Evolutionary conservation across 2,329 filamentous ascomycete species (phyloP), one percentile per base, ranked within the genome.

Genomic region (Neonectria magnoliae): DNA sequence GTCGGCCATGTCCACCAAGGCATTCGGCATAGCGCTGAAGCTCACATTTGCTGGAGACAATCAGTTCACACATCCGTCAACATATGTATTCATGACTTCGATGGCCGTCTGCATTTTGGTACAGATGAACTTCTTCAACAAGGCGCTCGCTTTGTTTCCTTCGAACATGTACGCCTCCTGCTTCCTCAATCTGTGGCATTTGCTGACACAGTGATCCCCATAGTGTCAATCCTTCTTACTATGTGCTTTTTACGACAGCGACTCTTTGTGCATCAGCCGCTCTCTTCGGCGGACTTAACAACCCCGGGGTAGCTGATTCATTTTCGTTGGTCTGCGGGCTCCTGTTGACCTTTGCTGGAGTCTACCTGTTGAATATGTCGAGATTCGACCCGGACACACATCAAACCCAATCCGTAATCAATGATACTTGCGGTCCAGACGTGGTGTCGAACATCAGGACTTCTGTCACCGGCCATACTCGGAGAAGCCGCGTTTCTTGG

Each of bases 81-180:
- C 56, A 2, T 58, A 58, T 18, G 13, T 58, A 14, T 58, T 58
- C 14, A 55, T 54, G 50, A 48, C 27, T 3, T 18, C 45, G 13
- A 55, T 45, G 31, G 41, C 29, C 2, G 22, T 22, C 2, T 61
- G 58, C n/a, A 61, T 61, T 44, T 25, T 61, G 11, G 27, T 47
- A 16, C 58, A 61, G 31, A 18, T 61, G 44, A 61, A 61, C 44
- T 61, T 55, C 41, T 44, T 61, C 18, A 61, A 61, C 51, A 61
- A 50, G 16, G 58, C 51, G 3, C 58, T 61, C 1, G 16, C 14
- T 25, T 20, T 33, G 11, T 61, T 61, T 38, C 58, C 58, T 13
- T 48, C 29, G 3, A 55, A 48, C 13, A 61, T 61, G 58, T 55
- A 33, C 29, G 29, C 29, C 29, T 31, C 9, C 29, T 31, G 29